Percentiles rank a stretch among this genome's conserved stretches.
These are phyloP conservation scores for Nematodospora anomalae DNA, from an alignment of 1,139 yeast genomes.

Conservation along the genomic window DNA sequence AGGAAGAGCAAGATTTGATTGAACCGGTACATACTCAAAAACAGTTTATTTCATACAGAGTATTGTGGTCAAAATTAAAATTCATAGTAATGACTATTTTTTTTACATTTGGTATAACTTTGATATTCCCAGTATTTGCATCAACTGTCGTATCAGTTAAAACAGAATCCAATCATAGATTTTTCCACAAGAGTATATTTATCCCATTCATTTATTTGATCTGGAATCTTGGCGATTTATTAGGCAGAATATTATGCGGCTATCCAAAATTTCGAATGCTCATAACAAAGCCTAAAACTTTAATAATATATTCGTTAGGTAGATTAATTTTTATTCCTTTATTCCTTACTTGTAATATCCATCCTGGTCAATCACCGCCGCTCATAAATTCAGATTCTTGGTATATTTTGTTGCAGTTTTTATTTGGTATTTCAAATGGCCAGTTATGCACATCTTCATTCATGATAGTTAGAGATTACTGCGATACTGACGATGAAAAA, in stretches of 20 bases:
- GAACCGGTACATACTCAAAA: conserved; percentile 21
- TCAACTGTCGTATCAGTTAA: conserved; percentile 60
- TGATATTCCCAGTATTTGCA: conserved; percentile 90
- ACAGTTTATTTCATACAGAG: conserved; percentile 45
- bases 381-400: conserved; percentile 58
- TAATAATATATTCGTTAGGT: conserved; percentile 52
- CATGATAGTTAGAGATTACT: conserved; percentile 69
- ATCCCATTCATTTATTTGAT: conserved; percentile 73
- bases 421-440: conserved; percentile 87
- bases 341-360: conserved; percentile 67
- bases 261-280: conserved; percentile 37
- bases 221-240: conserved; percentile 89
- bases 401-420: conserved; percentile 67
- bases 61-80: conserved; percentile 59
- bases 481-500: conserved; percentile 63
- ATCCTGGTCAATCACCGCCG: conserved; percentile 37
- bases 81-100: conserved; percentile 70
- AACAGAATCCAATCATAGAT: conserved; percentile 24
- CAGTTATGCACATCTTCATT: conserved; percentile 79
- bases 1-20: conserved; percentile 7
- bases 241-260: conserved; percentile 74
- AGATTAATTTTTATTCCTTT: conserved; percentile 62
- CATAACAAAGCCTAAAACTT: conserved; percentile 37
- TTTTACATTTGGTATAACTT: conserved; percentile 70
- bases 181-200: conserved; percentile 52